A percentile compares a stretch with the other conserved stretches of the same genome.
Evolutionary conservation across 768 basidiomycete genomes (phyloP).

Genomic region (Phallus indusiatus): DNA sequence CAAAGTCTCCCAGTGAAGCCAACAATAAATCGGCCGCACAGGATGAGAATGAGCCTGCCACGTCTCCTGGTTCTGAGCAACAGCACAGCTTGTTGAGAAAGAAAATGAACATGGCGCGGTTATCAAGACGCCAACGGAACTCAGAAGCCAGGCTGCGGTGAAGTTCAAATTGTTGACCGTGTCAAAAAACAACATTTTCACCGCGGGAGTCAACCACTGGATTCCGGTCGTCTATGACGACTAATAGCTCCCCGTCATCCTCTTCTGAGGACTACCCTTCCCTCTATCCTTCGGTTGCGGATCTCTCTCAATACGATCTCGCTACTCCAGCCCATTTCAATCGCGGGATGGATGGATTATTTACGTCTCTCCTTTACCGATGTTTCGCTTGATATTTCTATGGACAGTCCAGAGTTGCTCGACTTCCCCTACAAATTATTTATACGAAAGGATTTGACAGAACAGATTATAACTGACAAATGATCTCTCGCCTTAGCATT

Average conservation of each 20-base stretch:
- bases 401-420: not conserved
- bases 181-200: not conserved
- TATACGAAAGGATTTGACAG: no score
- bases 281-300: not conserved
- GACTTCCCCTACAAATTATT: no score
- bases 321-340: not conserved
- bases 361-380: not conserved
- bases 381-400: not conserved
- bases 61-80: not conserved
- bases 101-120: not conserved
- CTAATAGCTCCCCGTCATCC: not conserved
- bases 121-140: not conserved
- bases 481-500: no score
- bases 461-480: no score
- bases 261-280: not conserved
- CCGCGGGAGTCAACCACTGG: not conserved
- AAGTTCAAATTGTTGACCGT: not conserved
- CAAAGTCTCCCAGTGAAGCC: no score
- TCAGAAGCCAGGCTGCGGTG: constrained; percentile 1
- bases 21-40: not conserved
- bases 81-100: not conserved
- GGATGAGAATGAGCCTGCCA: not conserved
- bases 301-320: not conserved
- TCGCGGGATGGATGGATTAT: not conserved
- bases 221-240: not conserved